Evolutionary conservation across 2,329 filamentous ascomycete genomes (phyloP).

Genomic region (Alternaria hordeiaustralica): DNA sequence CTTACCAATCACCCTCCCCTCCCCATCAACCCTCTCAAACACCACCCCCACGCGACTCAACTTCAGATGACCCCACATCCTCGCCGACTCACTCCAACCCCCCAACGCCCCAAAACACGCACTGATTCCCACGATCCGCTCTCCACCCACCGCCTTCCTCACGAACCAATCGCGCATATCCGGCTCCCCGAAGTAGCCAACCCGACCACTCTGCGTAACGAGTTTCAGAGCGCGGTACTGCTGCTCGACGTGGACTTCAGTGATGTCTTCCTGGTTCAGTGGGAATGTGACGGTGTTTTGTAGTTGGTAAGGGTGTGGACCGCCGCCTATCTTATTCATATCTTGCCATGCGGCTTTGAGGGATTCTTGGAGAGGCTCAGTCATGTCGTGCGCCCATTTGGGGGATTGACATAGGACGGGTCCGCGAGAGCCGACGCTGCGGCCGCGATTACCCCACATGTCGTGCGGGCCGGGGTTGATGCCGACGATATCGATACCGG

Average conservation of each 20-base stretch:
- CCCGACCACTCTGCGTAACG: constrained; percentile 18
- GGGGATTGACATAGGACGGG: not conserved
- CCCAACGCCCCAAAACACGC: constrained; percentile 13
- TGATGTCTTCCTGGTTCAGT: constrained; percentile 22
- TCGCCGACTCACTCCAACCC: constrained; percentile 13
- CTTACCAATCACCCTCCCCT: not conserved
- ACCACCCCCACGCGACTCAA: constrained; percentile 8
- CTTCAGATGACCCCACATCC: constrained; percentile 11
- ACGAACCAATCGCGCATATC: constrained; percentile 7
- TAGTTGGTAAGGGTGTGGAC: not conserved
- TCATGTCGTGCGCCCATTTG: not conserved
- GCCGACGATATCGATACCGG: not conserved
- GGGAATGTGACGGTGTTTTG: constrained; percentile 11
- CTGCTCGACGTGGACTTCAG: constrained; percentile 19
- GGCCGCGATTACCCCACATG: not conserved
- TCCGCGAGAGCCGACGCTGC: not conserved
- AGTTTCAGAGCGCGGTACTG: constrained; percentile 20
- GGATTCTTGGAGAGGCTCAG: not conserved
- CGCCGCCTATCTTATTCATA: not conserved
- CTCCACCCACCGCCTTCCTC: constrained; percentile 10
- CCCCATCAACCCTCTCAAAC: not conserved
- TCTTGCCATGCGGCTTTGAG: not conserved
- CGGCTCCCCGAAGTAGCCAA: constrained; percentile 17
- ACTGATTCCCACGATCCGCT: constrained; percentile 15
- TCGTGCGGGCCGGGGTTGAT: not conserved